Percentiles rank a stretch among this genome's conserved stretches.
Conservation (phyloP, 805 yeast genomes). For the Cyberlindnera amylophila region DNA sequence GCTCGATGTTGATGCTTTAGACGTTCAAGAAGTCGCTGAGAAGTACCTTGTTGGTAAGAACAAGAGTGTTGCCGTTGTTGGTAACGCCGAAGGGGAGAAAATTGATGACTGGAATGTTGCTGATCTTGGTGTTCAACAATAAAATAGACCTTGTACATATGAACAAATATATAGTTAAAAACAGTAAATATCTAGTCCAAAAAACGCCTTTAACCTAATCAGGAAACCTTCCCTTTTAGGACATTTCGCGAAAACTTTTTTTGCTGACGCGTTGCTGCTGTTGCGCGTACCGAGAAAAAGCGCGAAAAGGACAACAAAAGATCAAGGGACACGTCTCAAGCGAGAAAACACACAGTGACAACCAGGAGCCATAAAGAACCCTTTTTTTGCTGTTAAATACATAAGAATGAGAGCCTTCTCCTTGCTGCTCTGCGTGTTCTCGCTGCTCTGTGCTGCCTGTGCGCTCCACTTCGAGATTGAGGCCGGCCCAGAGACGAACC, state of each 20-base stretch:
- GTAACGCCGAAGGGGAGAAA: conserved; percentile 23
- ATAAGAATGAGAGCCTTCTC: conserved; percentile 15
- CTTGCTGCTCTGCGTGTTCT: conserved; percentile 13
- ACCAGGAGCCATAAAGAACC: no score
- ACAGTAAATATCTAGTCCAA: background rate
- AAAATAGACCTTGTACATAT: conserved; percentile 3
- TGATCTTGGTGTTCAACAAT: conserved; percentile 17
- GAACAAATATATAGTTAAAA: background rate
- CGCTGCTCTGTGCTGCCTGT: conserved; percentile 20
- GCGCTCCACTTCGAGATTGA: conserved; percentile 52
- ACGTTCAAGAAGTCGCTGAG: conserved; percentile 62
- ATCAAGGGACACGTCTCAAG: background rate
- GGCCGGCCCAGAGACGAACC: conserved; percentile 39
- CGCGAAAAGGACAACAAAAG: conserved; percentile 1
- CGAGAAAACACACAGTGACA: no score
- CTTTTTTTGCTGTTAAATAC: no score
- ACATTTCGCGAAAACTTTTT: background rate
- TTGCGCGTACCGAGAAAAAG: background rate
- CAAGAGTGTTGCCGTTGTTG: conserved; percentile 43
- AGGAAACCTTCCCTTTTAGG: background rate
- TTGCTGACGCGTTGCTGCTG: background rate
- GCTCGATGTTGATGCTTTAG: conserved; percentile 59
- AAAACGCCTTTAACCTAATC: background rate
- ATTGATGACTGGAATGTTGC: conserved; percentile 21
- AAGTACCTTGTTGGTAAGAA: conserved; percentile 46